Evolutionary conservation across 805 yeast species (phyloP).

Genomic region (Cyberlindnera euphorbiae): DNA sequence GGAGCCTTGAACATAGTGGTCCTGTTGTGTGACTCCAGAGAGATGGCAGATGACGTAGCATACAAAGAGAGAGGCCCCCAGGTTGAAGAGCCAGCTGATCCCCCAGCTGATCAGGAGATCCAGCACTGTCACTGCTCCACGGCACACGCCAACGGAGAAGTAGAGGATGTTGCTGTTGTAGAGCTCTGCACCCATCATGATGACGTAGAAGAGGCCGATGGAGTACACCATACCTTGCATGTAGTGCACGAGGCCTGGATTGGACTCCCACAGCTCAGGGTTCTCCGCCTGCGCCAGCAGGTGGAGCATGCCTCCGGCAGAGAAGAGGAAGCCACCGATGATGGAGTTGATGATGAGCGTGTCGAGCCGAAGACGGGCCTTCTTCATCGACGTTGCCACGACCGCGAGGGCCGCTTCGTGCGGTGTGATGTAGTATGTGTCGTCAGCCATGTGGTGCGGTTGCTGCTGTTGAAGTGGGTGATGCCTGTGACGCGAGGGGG

Average conservation of each 20-base stretch:
- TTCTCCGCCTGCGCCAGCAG: slow-evolving; percentile 49
- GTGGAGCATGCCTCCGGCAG: slow-evolving; percentile 70
- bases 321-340: slow-evolving; percentile 64
- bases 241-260: slow-evolving; percentile 50
- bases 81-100: slow-evolving; percentile 61
- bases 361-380: slow-evolving; percentile 60
- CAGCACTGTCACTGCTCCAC: slow-evolving; percentile 64
- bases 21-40: slow-evolving; percentile 43
- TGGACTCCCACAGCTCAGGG: slow-evolving; percentile 34
- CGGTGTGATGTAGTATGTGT: slow-evolving; percentile 60
- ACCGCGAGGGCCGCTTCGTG: slow-evolving; percentile 81
- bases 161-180: slow-evolving; percentile 72
- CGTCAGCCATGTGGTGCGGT: slow-evolving; percentile 32
- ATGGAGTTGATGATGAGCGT: slow-evolving; percentile 59
- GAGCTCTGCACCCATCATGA: slow-evolving; percentile 68
- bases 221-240: slow-evolving; percentile 63
- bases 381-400: slow-evolving; percentile 83
- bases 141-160: slow-evolving; percentile 60
- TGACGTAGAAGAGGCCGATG: slow-evolving; percentile 71
- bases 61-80: slow-evolving; percentile 61
- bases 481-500: background rate
- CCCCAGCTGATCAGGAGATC: slow-evolving; percentile 64
- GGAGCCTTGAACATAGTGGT: slow-evolving; percentile 44
- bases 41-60: slow-evolving; percentile 58
- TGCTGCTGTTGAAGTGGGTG: background rate